Evolutionary conservation across 257 asterid genomes (phyloP), one percentile per base, ranked within the genome.

Genomic region (Solanum chilense): DNA sequence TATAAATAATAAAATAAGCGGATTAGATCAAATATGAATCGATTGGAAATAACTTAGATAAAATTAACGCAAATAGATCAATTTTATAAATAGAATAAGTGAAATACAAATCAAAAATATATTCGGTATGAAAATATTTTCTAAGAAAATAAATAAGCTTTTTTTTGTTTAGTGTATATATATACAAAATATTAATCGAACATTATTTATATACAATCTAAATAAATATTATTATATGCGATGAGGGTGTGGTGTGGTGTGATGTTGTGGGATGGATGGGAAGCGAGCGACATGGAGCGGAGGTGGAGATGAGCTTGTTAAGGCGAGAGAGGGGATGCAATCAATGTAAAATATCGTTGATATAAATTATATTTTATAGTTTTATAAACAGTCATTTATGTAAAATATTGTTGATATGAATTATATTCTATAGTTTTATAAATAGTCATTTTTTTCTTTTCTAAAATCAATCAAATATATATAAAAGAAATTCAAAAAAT

Each of bases 31-130:
- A 4, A 21, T 56, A 56, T 56, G n/a, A 56, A 56, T 56, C 3
- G 5, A 0, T 56, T 0, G 3, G 1, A 56, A 1, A 20, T 56
- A 56, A 0, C 1, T 18, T 18, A 18, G n/a, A 18, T 56, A 7
- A 56, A 18, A 56, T 56, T 52, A 56, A 7, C 2, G 21, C n/a
- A 56, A 56, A 56, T 56, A 18, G n/a, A 52, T 6, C 7, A 3
- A 2, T 56, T 56, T 18, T 23, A 56, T 18, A 56, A 56, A 18
- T 60, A 21, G 5, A 9, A 9, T 56, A 56, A 11, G 66, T 56
- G 12, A 20, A 56, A 56, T 2, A 20, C 66, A 1, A 60, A 60
- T 60, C 0, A 21, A n/a, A 58, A 3, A 4, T 58, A 6, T 58
- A 27, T 58, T 58, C 0, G 64, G 9, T 7, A 56, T 7, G 66